Evolutionary conservation across 208 protist species (phyloP), one percentile per base, ranked within the genome.

Genomic region (Porcisia hertigi): DNA sequence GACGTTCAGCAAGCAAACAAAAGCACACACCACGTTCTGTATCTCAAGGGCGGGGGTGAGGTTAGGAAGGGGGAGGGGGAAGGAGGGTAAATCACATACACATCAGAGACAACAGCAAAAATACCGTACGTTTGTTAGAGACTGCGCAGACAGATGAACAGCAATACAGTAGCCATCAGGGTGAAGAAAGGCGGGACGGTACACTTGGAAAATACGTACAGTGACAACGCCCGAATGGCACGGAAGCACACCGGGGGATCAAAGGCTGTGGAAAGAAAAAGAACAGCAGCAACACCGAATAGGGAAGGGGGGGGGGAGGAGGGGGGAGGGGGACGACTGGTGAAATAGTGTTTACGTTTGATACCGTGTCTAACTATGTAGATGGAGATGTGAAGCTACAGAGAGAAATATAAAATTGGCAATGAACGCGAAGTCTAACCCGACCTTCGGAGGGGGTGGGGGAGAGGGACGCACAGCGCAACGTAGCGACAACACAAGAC

Each of bases 151-250:
- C n/a, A n/a, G n/a, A 49, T 49, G 45, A 3, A 49, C 45, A 49
- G 45, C 45, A 12, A 49, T n/a, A 30, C 5, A 60, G 25, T 20
- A 53, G 59, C 71, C 36, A 74, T 8, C 60, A 71, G 11, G 66
- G 49, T 1, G 58, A 63, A 66, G 1, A 58, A 49, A 63, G 12
- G 73, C 30, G 23, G 49, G 16, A 54, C 45, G 9, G 45, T 49
- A 49, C 45, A 49, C 45, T 49, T 49, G 3, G 7, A 9, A 9
- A 49, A 49, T 49, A 9, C 3, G 45, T 49, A 36, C 20, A 60
- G 76, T 0, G 36, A 81, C 52, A 80, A 47, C 54, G 36, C 45
- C 36, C 45, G 59, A 66, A 52, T 63, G 30, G 73, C 59, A 77
- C 65, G 4, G 9, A 4, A 25, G 43, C 5, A 8, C 20, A n/a